phyloP scores from a whole-genome alignment of 805 yeast species.

The Cyberlindnera veronae region DNA sequence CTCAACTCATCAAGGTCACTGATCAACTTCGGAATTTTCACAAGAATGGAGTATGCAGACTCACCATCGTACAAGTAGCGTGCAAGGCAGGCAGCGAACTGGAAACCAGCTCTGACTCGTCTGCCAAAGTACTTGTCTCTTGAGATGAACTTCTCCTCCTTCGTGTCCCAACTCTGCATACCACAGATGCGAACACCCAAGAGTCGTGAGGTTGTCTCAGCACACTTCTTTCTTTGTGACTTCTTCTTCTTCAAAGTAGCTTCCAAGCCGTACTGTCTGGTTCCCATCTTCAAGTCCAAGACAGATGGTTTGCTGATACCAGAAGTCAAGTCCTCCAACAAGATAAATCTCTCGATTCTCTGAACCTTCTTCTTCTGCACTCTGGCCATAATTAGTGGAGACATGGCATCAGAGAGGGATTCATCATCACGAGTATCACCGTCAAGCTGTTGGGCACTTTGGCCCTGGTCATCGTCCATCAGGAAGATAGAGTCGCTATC shows the following conservation, averaged over 20 bases:
- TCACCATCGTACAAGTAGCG: conserved; percentile 80
- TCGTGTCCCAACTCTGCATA: conserved; percentile 74
- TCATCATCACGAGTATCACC: conserved; percentile 13
- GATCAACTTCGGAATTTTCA: conserved; percentile 66
- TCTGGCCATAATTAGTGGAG: conserved; percentile 22
- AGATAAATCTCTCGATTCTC: conserved; percentile 73
- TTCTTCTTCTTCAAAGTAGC: conserved; percentile 67
- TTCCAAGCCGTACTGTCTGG: conserved; percentile 96
- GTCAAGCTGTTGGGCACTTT: conserved; percentile 8
- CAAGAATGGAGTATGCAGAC: conserved; percentile 50
- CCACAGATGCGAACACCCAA: conserved; percentile 96
- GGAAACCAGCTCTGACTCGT: conserved; percentile 60
- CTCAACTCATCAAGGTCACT: conserved; percentile 57
- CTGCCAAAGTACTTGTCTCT: conserved; percentile 95
- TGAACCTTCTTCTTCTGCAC: conserved; percentile 36
- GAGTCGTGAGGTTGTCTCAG: conserved; percentile 69
- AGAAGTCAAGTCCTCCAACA: conserved; percentile 86
- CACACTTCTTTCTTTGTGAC: conserved; percentile 82
- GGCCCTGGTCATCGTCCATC: conserved; percentile 41
- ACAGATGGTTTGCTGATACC: conserved; percentile 87
- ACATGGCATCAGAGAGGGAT: conserved; percentile 16
- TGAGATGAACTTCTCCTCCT: conserved; percentile 47
- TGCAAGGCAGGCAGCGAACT: conserved; percentile 71
- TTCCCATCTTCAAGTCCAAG: conserved; percentile 95
- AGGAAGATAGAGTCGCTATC: conserved; percentile 37